Percentiles rank a stretch among this genome's conserved stretches.
Conservation (phyloP, 495 filamentous ascomycete genomes). For the Podospora bellae-mahoneyi region DNA sequence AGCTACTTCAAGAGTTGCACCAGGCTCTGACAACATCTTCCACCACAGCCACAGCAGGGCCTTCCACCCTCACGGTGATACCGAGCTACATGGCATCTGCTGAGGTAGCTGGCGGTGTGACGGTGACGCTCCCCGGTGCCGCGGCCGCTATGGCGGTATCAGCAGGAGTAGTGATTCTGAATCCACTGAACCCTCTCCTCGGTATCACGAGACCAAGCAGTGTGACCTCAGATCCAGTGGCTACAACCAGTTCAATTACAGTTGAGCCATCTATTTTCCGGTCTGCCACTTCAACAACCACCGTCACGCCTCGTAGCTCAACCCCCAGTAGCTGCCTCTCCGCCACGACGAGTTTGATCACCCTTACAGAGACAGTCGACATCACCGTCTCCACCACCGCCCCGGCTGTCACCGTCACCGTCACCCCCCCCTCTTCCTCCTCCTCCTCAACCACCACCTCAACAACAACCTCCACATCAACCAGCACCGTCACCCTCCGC, state of each 20-base stretch:
- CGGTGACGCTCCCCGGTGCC: background rate
- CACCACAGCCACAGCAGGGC: background rate
- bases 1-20: background rate
- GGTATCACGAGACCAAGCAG: background rate
- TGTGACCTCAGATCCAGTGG: background rate
- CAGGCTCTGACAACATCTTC: background rate
- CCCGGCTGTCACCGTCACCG: background rate
- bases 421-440: background rate
- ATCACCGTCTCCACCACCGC: slow-evolving; percentile 20
- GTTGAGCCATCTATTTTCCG: background rate
- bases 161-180: background rate
- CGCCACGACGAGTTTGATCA: slow-evolving; percentile 9
- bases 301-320: background rate
- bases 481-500: background rate
- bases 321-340: slow-evolving; percentile 7
- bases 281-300: background rate
- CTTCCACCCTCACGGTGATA: background rate
- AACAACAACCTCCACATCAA: background rate
- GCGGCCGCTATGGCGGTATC: background rate
- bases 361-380: slow-evolving; percentile 23
- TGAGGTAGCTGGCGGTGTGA: background rate
- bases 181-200: background rate
- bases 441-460: background rate
- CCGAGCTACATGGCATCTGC: background rate
- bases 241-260: background rate